phyloP scores from a whole-genome alignment of 2,329 filamentous ascomycete genomes.

The Aspergillus oerlinghausenensis region DNA sequence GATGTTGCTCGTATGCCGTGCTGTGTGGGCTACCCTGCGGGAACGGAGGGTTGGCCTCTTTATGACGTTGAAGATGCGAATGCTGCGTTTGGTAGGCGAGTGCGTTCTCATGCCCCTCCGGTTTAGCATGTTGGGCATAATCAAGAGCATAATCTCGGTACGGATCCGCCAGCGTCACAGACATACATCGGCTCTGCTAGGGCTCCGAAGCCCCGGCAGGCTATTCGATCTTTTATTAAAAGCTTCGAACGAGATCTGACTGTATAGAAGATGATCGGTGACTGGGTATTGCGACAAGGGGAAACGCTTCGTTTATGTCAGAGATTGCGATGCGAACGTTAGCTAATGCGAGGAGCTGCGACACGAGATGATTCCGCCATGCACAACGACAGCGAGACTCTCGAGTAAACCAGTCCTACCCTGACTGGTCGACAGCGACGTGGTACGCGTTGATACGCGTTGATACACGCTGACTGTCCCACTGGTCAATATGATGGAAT shows the following conservation, averaged over 20 bases:
- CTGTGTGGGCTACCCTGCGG: conserved; percentile 28
- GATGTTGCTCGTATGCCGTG: conserved; percentile 33
- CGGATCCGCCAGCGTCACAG: conserved; percentile 68
- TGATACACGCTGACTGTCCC: background rate
- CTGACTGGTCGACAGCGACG: background rate
- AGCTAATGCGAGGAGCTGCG: background rate
- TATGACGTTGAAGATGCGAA: conserved; percentile 34
- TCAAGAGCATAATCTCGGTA: conserved; percentile 75
- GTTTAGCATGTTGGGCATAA: conserved; percentile 64
- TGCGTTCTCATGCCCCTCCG: conserved; percentile 60
- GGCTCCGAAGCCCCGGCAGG: conserved; percentile 67
- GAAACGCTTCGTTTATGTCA: background rate
- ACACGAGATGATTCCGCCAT: background rate
- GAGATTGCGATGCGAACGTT: background rate
- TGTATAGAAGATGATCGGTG: background rate
- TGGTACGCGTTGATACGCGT: background rate
- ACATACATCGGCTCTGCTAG: conserved; percentile 70
- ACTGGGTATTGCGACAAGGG: background rate
- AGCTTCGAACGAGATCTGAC: background rate
- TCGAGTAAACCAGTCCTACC: background rate
- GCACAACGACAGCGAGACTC: background rate
- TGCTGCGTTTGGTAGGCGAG: conserved; percentile 57
- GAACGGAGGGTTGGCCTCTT: conserved; percentile 30
- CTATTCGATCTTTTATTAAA: conserved; percentile 17
- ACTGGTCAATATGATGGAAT: background rate